Evolutionary conservation across 257 asterid genomes (phyloP).

Genomic region (Gentiana dahurica): DNA sequence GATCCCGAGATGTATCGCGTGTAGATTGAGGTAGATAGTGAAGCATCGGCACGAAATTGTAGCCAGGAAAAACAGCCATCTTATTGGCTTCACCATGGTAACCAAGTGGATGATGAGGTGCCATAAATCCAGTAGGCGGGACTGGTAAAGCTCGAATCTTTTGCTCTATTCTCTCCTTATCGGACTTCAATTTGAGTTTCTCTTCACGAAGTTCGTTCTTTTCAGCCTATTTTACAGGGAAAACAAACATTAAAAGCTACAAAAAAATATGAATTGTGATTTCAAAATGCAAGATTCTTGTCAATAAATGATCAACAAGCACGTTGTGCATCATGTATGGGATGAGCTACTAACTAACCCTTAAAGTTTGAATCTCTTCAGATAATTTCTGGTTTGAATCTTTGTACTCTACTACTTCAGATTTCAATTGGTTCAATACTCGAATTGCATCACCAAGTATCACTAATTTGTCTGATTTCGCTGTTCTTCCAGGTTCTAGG

Average conservation of each 20-base stretch:
- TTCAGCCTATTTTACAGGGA: slow-evolving; percentile 41
- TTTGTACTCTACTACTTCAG: slow-evolving; percentile 44
- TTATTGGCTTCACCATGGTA: slow-evolving; percentile 48
- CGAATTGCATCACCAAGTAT: slow-evolving; percentile 69
- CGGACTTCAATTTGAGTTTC: slow-evolving; percentile 59
- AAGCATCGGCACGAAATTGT: slow-evolving; percentile 72
- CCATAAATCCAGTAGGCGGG: slow-evolving; percentile 53
- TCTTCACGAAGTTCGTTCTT: slow-evolving; percentile 83
- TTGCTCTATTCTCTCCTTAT: slow-evolving; percentile 68
- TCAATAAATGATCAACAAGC: too few species aligned
- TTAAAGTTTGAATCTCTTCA: slow-evolving; percentile 62
- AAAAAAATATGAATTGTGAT: too few species aligned
- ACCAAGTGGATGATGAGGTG: slow-evolving; percentile 51
- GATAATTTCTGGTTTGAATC: slow-evolving; percentile 46
- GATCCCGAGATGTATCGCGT: slow-evolving; percentile 76
- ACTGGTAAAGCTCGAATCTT: slow-evolving; percentile 40
- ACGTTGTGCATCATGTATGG: too few species aligned
- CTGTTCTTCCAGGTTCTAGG: slow-evolving; percentile 66
- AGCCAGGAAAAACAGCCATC: slow-evolving; percentile 66
- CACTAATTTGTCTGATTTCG: slow-evolving; percentile 64
- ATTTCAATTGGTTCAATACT: slow-evolving; percentile 40
- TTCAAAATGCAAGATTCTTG: too few species aligned
- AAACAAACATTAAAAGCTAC: too few species aligned
- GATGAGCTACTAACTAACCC: slow-evolving; percentile 29
- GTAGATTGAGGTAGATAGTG: slow-evolving; percentile 62